phyloP scores from a whole-genome alignment of 176 grass and related monocot species.

The Aegilops bicornis region DNA sequence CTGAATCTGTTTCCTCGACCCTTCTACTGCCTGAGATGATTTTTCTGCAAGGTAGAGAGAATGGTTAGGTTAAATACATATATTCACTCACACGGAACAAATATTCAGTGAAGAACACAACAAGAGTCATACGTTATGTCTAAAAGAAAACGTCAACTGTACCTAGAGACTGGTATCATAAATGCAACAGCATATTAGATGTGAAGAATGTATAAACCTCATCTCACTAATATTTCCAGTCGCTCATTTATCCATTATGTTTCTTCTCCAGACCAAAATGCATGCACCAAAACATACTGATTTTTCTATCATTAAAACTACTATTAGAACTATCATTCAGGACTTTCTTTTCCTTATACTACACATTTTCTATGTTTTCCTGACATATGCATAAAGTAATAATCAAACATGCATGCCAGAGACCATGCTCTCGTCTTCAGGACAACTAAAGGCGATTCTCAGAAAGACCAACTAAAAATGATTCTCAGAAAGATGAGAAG shows the following conservation, averaged over 20 bases:
- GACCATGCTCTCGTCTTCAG: constrained; percentile 1
- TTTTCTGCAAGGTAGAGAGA: constrained; percentile 40
- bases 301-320: neutral
- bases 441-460: neutral
- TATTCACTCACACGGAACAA: neutral
- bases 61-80: constrained; percentile 15
- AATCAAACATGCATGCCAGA: neutral
- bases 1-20: constrained; percentile 41
- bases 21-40: constrained; percentile 40
- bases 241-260: neutral
- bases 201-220: neutral
- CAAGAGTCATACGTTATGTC: neutral
- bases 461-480: constrained; percentile 13
- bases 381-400: neutral
- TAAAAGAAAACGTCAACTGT: constrained; percentile 18
- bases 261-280: neutral
- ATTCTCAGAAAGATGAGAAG: constrained; percentile 12
- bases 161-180: neutral
- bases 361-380: neutral
- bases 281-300: neutral
- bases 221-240: neutral
- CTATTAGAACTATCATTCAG: neutral
- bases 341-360: constrained; percentile 11
- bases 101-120: constrained; percentile 9
- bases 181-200: neutral